Percentiles rank a stretch among this genome's conserved stretches.
Evolutionary conservation across 2,329 filamentous ascomycete species (phyloP).

Genomic region (Ceratocystis destructans): DNA sequence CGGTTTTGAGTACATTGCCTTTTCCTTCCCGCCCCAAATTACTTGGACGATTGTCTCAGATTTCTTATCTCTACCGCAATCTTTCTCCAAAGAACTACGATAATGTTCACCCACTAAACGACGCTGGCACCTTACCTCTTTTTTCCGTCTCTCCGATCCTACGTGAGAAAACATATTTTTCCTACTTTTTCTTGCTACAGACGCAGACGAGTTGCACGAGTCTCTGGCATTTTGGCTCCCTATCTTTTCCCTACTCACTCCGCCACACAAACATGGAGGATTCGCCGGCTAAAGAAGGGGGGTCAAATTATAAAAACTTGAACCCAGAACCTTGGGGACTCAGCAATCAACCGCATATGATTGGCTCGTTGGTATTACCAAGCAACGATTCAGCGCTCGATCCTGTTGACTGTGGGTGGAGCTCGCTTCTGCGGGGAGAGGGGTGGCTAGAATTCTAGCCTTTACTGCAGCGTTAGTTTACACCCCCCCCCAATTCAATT

Average conservation of each 20-base stretch:
- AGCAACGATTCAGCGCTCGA: background rate
- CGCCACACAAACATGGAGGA: constrained; percentile 8
- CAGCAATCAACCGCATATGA: background rate
- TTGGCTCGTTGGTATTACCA: constrained; percentile 2
- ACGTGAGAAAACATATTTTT: background rate
- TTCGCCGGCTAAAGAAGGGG: background rate
- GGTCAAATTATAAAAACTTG: constrained; percentile 5
- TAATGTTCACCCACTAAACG: background rate
- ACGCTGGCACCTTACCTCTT: background rate
- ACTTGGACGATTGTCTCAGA: background rate
- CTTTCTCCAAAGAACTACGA: background rate
- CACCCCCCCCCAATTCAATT: background rate
- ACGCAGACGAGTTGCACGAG: constrained; percentile 6
- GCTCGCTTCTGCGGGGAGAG: constrained; percentile 3
- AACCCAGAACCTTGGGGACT: constrained; percentile 8
- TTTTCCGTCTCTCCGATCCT: background rate
- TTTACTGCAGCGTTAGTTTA: background rate
- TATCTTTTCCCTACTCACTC: constrained; percentile 4
- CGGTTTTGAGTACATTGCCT: background rate
- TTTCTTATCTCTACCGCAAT: constrained; percentile 3
- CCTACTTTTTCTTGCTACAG: background rate
- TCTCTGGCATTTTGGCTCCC: constrained; percentile 6
- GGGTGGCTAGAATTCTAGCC: background rate
- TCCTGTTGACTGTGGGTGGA: constrained; percentile 6
- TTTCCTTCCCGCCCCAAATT: background rate